Conservation (phyloP, 2,329 filamentous ascomycete genomes). For the Penicillium sp. region DNA sequence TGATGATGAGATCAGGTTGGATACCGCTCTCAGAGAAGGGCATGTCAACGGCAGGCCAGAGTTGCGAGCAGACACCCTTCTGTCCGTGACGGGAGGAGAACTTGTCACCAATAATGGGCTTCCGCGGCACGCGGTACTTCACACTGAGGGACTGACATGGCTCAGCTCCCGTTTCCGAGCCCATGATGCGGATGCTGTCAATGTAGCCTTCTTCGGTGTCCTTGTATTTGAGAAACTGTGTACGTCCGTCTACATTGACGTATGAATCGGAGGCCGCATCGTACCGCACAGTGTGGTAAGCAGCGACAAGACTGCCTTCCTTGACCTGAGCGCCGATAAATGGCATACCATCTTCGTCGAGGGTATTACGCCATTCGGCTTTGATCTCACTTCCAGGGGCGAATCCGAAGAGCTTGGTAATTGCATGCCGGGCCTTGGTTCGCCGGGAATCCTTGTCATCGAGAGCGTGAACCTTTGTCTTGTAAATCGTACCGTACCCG, state of each 20-base stretch:
- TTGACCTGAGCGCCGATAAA: conserved; percentile 76
- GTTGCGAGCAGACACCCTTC: conserved; percentile 95
- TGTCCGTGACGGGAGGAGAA: conserved; percentile 98
- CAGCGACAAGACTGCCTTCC: conserved; percentile 83
- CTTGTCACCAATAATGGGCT: conserved; percentile 95
- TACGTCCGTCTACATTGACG: conserved; percentile 83
- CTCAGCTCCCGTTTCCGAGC: conserved; percentile 80
- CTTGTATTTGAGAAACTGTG: conserved; percentile 92
- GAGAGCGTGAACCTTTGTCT: conserved; percentile 89
- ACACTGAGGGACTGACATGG: conserved; percentile 87
- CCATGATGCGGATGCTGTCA: conserved; percentile 90
- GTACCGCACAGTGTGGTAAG: conserved; percentile 84
- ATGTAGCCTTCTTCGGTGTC: conserved; percentile 86
- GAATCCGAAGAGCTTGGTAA: conserved; percentile 88
- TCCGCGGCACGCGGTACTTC: conserved; percentile 89
- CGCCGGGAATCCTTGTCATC: conserved; percentile 75
- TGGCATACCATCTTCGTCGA: conserved; percentile 89
- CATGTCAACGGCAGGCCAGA: conserved; percentile 93
- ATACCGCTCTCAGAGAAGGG: conserved; percentile 97
- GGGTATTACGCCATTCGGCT: conserved; percentile 69
- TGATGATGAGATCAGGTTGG: conserved; percentile 97
- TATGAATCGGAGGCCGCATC: conserved; percentile 74
- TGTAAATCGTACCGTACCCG: conserved; percentile 95
- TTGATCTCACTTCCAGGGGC: conserved; percentile 76
- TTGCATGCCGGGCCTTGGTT: conserved; percentile 67